A percentile compares a stretch with the other conserved stretches of the same genome.
phyloP scores from a whole-genome alignment of 257 asterid species.

The Gentiana dahurica region DNA sequence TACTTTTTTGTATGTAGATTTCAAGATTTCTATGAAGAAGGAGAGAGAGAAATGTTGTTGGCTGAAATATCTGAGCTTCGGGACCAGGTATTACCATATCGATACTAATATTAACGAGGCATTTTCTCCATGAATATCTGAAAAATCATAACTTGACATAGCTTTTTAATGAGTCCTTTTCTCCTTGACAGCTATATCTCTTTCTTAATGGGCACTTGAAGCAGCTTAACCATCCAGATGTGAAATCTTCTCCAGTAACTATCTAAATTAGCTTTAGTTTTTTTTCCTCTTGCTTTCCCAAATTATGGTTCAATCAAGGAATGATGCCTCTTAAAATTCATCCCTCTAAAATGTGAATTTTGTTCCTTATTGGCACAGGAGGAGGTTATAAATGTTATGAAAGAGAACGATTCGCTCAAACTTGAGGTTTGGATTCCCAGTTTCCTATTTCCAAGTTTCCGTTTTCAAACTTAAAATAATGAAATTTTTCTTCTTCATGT shows the following conservation, averaged over 20 bases:
- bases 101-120: not conserved
- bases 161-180: conserved; percentile 1
- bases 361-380: conserved; percentile 22
- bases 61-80: conserved; percentile 71
- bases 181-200: conserved; percentile 40
- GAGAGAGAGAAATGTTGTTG: conserved; percentile 78
- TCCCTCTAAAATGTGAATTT: not conserved
- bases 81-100: conserved; percentile 45
- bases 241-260: conserved; percentile 27
- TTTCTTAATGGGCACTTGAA: conserved; percentile 54
- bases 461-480: conserved; percentile 11
- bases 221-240: conserved; percentile 30
- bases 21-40: conserved; percentile 95
- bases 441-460: conserved; percentile 9
- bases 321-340: not conserved
- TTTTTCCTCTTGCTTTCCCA: conserved; percentile 7
- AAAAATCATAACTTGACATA: not conserved
- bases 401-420: conserved; percentile 34
- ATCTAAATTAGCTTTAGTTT: conserved; percentile 7
- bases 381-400: conserved; percentile 24
- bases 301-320: not conserved
- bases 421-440: conserved; percentile 43
- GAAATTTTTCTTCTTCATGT: conserved; percentile 6
- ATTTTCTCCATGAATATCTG: conserved; percentile 4
- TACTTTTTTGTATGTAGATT: conserved; percentile 29